Evolutionary conservation across 768 basidiomycete species (phyloP), one percentile per base, ranked within the genome.

Genomic region (Auriscalpium microsporum): DNA sequence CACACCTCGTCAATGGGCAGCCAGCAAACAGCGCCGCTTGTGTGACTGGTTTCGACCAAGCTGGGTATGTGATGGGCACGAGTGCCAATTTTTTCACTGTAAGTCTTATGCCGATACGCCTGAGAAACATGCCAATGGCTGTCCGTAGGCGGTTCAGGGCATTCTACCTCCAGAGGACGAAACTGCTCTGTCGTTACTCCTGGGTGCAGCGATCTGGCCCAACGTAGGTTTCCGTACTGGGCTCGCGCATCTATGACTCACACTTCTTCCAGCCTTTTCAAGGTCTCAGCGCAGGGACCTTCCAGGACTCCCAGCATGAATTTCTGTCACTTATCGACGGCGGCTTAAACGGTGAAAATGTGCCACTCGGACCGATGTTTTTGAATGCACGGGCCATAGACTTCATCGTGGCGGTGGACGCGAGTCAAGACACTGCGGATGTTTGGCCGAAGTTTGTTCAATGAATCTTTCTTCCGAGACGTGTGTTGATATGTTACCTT

Each of bases 391-490:
- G 92, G 48, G 74, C 65, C 0, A 62, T 93, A 44, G 91, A 94
- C 63, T 80, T 87, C 5, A 80, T 94, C 60, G 73, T 94, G 14
- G 87, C 86, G 0, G 71, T 90, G n/a, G 91, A 94, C 63, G 78
- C 78, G 21, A 79, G 81, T 59, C 71, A 80, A 0, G 83, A 87
- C 59, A 76, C 78, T 0, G 34, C 64, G 4, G 74, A 81, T 50
- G 74, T 68, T 55, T 94, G 83, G 80, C 83, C 84, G 56, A 84
- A 90, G 86, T 83, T 63, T 63, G 75, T 61, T 21, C 21, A 10
- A 5, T 19, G 17, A 16, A 40, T 42, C 42, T 11, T 9, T 52
- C 8, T 37, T 9, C 40, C 10, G 45, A 35, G 46, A 7, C 8
- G 9, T 44, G 56, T 21, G 58, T 11, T 58, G 55, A 23, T 55